Base-by-base conservation (phyloP, 441 rosid species). In the Gossypium schwendimanii region DNA sequence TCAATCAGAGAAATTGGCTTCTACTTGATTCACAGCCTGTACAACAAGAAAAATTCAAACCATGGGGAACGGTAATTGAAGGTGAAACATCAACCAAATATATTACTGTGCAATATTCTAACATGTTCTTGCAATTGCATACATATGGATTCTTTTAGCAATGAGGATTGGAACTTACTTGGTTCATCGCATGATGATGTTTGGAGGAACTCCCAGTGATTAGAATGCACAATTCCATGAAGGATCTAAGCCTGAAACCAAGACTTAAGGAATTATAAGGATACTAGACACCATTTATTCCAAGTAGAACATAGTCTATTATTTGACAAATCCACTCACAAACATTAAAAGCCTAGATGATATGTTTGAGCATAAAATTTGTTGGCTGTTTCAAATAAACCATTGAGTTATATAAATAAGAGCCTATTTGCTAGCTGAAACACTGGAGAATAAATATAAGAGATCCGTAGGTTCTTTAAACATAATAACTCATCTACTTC, bases 221-320 rank as follows among this genome's bases (percentile, higher is more conserved):
- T 74, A 94, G 81, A 81, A 94, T 94, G 80, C 99, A 94, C 79
- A 94, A 80, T 78, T 94, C 98, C 97, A 94, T 91, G 74, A 91
- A 86, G 28, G 98, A 86, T 71, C 96, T 84, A 47, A 94, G 96
- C 81, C 98, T 94, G 92, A 63, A 75, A 81, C 71, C 74, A 68
- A 41, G 67, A 63, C 63, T n/a, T 23, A 52, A 63, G 41, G 26
- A 41, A 24, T 72, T 53, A 61, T n/a, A 20, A 69, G 53, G 20
- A 67, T 44, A 69, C 31, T 55, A 66, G 65, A 77, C 14, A 66
- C 21, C 53, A 55, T 54, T 17, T 66, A 55, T 64, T 47, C 53
- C 57, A 66, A 57, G 52, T 4, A 70, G 28, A 23, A 28, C 36
- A 64, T 58, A 21, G 14, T 55, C 28, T 52, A 53, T 31, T 9